phyloP scores from a whole-genome alignment of 169 alveolate genomes.

The Babesia sp. region DNA sequence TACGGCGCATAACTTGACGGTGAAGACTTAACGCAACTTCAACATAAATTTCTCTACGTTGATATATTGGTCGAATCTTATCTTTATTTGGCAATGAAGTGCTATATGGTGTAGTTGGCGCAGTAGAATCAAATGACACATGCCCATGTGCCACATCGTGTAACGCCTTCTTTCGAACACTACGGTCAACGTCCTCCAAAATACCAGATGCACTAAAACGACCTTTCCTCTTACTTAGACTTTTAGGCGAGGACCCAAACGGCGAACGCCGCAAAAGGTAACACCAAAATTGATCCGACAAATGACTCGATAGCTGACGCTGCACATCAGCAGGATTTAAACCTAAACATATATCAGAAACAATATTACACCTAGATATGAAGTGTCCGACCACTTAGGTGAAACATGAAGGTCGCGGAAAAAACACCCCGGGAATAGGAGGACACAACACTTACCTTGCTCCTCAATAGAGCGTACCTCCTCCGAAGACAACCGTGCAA shows the following conservation, averaged over 20 bases:
- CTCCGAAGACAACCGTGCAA: constrained; percentile 10
- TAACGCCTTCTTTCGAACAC: constrained; percentile 4
- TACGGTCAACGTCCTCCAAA: constrained; percentile 21
- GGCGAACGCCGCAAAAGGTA: constrained; percentile 19
- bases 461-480: constrained; percentile 8
- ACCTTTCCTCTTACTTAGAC: neutral
- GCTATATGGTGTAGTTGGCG: neutral
- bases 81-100: neutral
- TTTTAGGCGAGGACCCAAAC: neutral
- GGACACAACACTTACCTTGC: neutral
- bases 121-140: neutral
- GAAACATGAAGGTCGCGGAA: neutral
- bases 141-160: neutral
- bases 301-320: constrained; percentile 10
- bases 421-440: neutral
- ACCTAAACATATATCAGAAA: constrained; percentile 1
- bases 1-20: constrained; percentile 9
- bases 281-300: constrained; percentile 29
- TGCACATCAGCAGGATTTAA: constrained; percentile 5
- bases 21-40: constrained; percentile 24
- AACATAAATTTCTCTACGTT: neutral
- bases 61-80: neutral
- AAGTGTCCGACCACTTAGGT: neutral
- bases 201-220: constrained; percentile 23
- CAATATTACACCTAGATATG: neutral